These are phyloP conservation scores for Saposhnikovia divaricata DNA, from an alignment of 129 eudicot species.

Conservation along the genomic window DNA sequence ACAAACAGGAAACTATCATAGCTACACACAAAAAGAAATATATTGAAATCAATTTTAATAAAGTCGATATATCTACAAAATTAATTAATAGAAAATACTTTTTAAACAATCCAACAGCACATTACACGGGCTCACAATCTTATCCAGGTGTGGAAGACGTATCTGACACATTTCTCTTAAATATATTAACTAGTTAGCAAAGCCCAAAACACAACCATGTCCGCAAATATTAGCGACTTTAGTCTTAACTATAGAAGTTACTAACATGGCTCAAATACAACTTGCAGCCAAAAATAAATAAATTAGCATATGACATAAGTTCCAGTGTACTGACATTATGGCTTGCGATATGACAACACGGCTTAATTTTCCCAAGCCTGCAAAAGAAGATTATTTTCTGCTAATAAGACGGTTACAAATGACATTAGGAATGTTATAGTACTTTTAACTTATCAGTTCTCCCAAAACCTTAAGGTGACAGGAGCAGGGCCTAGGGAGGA, in stretches of 20 bases:
- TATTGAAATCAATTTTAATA: neutral
- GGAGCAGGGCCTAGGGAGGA: too few relatives aligned
- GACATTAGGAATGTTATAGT: neutral
- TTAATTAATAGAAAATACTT: neutral
- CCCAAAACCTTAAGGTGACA: too few relatives aligned
- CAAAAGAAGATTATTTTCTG: neutral
- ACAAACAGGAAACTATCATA: neutral
- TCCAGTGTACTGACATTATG: neutral
- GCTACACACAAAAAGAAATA: neutral
- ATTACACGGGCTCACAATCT: neutral
- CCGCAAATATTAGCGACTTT: neutral
- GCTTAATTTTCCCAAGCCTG: neutral
- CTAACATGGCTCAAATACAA: neutral
- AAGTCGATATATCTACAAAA: neutral
- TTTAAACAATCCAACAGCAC: neutral
- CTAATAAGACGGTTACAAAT: neutral
- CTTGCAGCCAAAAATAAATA: neutral
- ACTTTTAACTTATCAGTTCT: too few relatives aligned
- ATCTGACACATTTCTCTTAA: neutral
- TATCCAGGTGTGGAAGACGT: neutral
- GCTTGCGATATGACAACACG: neutral
- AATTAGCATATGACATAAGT: neutral
- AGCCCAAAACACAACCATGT: neutral
- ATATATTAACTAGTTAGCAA: neutral
- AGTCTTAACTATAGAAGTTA: neutral